Evolutionary conservation across 2,329 filamentous ascomycete species (phyloP), one percentile per base, ranked within the genome.

Genomic region (Hymenoscyphus repandus): DNA sequence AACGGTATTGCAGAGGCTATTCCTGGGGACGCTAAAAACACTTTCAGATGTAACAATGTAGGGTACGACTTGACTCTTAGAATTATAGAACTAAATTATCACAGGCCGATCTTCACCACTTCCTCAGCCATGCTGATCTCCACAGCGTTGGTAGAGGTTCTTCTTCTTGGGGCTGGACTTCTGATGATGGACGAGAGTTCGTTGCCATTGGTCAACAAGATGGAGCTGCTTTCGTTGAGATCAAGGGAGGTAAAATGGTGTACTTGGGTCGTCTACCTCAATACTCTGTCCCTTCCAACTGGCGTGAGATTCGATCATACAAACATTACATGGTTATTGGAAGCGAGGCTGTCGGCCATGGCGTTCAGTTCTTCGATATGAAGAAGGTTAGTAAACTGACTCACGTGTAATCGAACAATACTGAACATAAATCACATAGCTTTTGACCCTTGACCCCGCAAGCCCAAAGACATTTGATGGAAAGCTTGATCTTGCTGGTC

Each of bases 281-380:
- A 31, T 68, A 74, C 47, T 69, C 68, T 2, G 58, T 58, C 1
- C 59, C 59, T 7, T 63, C 62, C 3, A 58, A 61, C 17, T 70
- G 68, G 67, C 64, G 65, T 49, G 70, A 72, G 49, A 70, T 71
- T 45, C 64, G 67, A 39, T 61, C 64, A 7, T 62, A 69, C 53
- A 63, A 68, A 48, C 56, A 68, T 49, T 69, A 68, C 41, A 64
- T 64, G 47, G 59, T 68, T 50, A 69, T 72, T 51, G 69, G 69
- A n/a, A 66, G 66, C 11, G 73, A 75, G 47, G 69, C 72, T 15
- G 59, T 62, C 10, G 62, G 64, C 44, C 76, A 79, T 57, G 72
- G 72, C 33, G 71, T 80, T 40, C 77, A 80, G 61, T 72, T 79
- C 58, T 80, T 79, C 55, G 77, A 80, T 56, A 71, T 78, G 73